Evolutionary conservation across 805 yeast species (phyloP).

Genomic region (Candida incommunis): DNA sequence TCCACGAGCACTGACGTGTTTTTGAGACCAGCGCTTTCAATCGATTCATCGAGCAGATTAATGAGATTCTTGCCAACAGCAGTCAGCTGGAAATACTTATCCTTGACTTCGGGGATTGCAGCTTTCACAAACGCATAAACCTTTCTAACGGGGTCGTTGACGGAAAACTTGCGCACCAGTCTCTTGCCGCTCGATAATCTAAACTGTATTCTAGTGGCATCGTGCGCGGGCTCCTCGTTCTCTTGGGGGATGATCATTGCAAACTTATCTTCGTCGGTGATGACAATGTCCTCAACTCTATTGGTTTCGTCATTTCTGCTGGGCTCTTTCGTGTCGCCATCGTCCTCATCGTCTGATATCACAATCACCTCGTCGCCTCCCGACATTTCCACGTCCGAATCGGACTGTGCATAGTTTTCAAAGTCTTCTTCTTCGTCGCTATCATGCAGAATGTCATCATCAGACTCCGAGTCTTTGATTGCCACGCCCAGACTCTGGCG

Average conservation of each 20-base stretch:
- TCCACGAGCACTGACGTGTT: conserved; percentile 75
- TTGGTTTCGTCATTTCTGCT: conserved; percentile 6
- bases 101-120: conserved; percentile 31
- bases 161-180: conserved; percentile 51
- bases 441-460: conserved; percentile 18
- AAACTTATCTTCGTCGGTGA: conserved; percentile 31
- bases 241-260: conserved; percentile 34
- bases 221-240: conserved; percentile 51
- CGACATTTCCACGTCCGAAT: conserved; percentile 8
- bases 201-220: conserved; percentile 64
- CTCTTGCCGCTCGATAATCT: conserved; percentile 80
- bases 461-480: conserved; percentile 15
- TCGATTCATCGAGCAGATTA: conserved; percentile 36
- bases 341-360: conserved; percentile 8
- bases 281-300: conserved; percentile 12
- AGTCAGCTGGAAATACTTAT: conserved; percentile 39
- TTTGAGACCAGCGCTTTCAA: conserved; percentile 63
- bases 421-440: conserved; percentile 12
- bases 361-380: conserved; percentile 11
- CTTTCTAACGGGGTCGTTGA: conserved; percentile 40
- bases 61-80: conserved; percentile 47
- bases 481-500: conserved; percentile 39
- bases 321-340: conserved; percentile 3
- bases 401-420: background rate
- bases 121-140: conserved; percentile 58